phyloP scores from a whole-genome alignment of 208 protist genomes.

The Acanthamoeba castellanii region DNA sequence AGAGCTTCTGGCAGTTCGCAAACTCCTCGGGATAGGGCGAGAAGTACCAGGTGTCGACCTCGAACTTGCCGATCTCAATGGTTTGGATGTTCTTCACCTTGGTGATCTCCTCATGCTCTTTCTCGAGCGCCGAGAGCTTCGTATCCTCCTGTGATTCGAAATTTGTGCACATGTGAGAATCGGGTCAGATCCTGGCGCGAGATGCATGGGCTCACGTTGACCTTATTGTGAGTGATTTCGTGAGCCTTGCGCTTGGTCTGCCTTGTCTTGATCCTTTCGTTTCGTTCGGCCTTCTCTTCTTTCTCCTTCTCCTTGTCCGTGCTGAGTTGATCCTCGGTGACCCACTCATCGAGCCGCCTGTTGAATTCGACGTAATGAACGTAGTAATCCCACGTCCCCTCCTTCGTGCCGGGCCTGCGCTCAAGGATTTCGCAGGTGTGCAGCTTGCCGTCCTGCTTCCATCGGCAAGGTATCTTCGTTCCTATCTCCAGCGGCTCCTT shows the following conservation, averaged over 20 bases:
- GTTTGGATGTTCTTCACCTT: constrained; percentile 97
- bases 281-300: constrained; percentile 7
- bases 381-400: constrained; percentile 87
- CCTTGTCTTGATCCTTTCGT: constrained; percentile 78
- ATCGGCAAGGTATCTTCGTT: constrained; percentile 54
- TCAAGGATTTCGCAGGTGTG: constrained; percentile 85
- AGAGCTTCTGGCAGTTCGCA: constrained; percentile 89
- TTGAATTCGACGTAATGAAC: constrained; percentile 90
- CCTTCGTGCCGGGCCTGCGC: constrained; percentile 51
- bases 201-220: background rate
- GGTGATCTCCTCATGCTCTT: constrained; percentile 94
- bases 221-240: constrained; percentile 83
- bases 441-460: constrained; percentile 72
- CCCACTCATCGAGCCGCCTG: constrained; percentile 91
- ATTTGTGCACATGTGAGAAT: background rate
- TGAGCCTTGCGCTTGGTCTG: constrained; percentile 83
- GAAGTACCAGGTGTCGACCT: constrained; percentile 98
- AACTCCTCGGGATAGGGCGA: constrained; percentile 95
- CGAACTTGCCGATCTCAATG: constrained; percentile 96
- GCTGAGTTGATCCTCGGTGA: constrained; percentile 77
- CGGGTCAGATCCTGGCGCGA: constrained; percentile 4
- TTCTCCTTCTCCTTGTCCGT: constrained; percentile 69
- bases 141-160: constrained; percentile 89
- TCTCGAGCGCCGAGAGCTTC: constrained; percentile 93
- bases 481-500: constrained; percentile 60